A percentile compares a stretch with the other conserved stretches of the same genome.
phyloP scores from a whole-genome alignment of 2,329 filamentous ascomycete species.

The Hymenoscyphus fructigenus region DNA sequence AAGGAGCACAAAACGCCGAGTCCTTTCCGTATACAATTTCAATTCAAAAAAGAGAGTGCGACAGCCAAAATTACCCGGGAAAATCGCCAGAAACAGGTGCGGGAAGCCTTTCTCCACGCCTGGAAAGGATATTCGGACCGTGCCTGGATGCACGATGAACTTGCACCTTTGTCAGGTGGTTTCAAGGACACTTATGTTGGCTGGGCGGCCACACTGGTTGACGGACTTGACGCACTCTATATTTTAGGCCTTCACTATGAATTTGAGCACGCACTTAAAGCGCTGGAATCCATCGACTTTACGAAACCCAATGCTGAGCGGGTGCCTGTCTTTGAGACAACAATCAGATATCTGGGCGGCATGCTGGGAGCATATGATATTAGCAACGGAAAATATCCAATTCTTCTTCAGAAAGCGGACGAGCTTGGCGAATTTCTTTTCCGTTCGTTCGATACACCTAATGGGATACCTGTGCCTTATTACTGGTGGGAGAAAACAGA shows the following conservation, averaged over 20 bases:
- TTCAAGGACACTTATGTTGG: constrained; percentile 79
- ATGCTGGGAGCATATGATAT: constrained; percentile 42
- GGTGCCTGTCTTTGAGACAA: constrained; percentile 27
- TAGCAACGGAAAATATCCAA: not conserved
- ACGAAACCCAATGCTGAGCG: constrained; percentile 15
- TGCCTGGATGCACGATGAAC: constrained; percentile 83
- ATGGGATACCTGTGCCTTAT: constrained; percentile 2
- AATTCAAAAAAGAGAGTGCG: not conserved
- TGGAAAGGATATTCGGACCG: constrained; percentile 78
- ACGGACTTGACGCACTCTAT: constrained; percentile 78
- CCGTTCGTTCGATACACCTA: not conserved
- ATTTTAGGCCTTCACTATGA: constrained; percentile 76
- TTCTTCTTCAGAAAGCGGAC: constrained; percentile 2
- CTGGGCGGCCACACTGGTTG: constrained; percentile 83
- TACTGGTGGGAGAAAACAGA: not conserved
- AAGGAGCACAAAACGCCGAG: not conserved
- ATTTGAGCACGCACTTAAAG: constrained; percentile 71
- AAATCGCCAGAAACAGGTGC: not conserved
- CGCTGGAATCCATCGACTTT: constrained; percentile 43
- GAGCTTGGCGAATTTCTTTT: not conserved
- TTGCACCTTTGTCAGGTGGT: constrained; percentile 66
- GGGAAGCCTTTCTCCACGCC: constrained; percentile 21
- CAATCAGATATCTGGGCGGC: constrained; percentile 28
- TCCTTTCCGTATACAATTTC: constrained; percentile 1
- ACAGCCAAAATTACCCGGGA: not conserved